A percentile compares a stretch with the other conserved stretches of the same genome.
phyloP scores from a whole-genome alignment of 345 rosid genomes.

The Lagerstroemia speciosa region DNA sequence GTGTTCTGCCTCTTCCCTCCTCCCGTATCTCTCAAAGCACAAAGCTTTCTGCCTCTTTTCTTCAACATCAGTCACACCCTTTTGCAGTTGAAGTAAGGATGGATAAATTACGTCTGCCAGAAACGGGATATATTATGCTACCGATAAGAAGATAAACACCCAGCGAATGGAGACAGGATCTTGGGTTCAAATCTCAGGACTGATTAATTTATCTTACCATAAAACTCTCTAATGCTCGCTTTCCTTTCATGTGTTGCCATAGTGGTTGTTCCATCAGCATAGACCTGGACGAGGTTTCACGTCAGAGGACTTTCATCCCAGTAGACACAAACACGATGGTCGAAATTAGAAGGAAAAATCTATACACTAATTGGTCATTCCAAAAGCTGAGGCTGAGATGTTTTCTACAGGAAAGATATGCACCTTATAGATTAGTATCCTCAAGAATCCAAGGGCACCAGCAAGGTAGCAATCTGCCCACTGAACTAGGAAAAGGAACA shows the following conservation, averaged over 20 bases:
- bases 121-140: background rate
- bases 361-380: background rate
- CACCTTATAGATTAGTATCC: slow-evolving; percentile 17
- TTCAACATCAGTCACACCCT: slow-evolving; percentile 14
- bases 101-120: slow-evolving; percentile 20
- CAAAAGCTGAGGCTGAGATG: background rate
- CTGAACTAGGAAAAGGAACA: slow-evolving; percentile 20
- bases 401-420: background rate
- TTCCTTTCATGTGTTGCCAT: slow-evolving; percentile 18
- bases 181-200: background rate
- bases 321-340: background rate
- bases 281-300: slow-evolving; percentile 7
- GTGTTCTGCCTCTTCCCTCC: slow-evolving; percentile 13
- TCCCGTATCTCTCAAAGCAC: slow-evolving; percentile 11
- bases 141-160: background rate
- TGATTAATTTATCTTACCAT: slow-evolving; percentile 6
- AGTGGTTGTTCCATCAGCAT: slow-evolving; percentile 18
- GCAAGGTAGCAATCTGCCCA: slow-evolving; percentile 22
- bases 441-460: slow-evolving; percentile 17
- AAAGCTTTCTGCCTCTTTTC: slow-evolving; percentile 13
- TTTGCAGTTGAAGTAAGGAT: slow-evolving; percentile 17
- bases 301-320: background rate
- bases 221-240: slow-evolving; percentile 19
- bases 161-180: background rate
- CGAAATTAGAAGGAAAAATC: background rate